A percentile compares a stretch with the other conserved stretches of the same genome.
Evolutionary conservation across 805 yeast species (phyloP).

Genomic region (Maudiozyma turicensis): DNA sequence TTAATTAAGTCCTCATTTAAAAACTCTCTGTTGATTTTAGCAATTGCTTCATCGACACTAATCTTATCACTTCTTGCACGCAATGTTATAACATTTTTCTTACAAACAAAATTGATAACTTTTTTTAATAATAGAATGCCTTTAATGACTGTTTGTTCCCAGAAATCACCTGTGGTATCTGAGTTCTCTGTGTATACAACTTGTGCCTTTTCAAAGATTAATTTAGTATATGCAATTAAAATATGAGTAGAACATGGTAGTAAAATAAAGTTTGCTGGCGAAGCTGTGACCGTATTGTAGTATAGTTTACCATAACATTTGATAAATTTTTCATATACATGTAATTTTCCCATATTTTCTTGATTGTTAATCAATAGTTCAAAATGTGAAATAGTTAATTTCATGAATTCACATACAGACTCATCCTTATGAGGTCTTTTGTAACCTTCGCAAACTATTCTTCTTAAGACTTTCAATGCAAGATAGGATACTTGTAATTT

Average conservation of each 20-base stretch:
- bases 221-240: constrained; percentile 47
- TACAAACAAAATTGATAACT: constrained; percentile 50
- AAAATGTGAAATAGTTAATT: constrained; percentile 47
- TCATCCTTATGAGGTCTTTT: constrained; percentile 55
- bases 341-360: constrained; percentile 35
- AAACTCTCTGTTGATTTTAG: constrained; percentile 41
- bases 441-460: constrained; percentile 68
- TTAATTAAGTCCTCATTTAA: constrained; percentile 49
- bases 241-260: constrained; percentile 55
- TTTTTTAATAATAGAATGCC: constrained; percentile 55
- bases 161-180: constrained; percentile 48
- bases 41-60: constrained; percentile 52
- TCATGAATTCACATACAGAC: constrained; percentile 50
- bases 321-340: constrained; percentile 54
- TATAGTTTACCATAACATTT: constrained; percentile 70
- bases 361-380: constrained; percentile 45
- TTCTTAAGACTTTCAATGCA: constrained; percentile 62
- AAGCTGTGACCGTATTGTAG: constrained; percentile 44
- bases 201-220: constrained; percentile 58
- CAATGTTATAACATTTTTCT: constrained; percentile 57
- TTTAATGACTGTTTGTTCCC: constrained; percentile 67
- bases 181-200: constrained; percentile 45
- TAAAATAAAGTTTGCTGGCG: constrained; percentile 63
- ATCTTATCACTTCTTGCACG: constrained; percentile 55
- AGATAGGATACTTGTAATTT: constrained; percentile 69